These are phyloP conservation scores for Barbarea vulgaris DNA, from an alignment of 345 rosid genomes.

Conservation along the genomic window DNA sequence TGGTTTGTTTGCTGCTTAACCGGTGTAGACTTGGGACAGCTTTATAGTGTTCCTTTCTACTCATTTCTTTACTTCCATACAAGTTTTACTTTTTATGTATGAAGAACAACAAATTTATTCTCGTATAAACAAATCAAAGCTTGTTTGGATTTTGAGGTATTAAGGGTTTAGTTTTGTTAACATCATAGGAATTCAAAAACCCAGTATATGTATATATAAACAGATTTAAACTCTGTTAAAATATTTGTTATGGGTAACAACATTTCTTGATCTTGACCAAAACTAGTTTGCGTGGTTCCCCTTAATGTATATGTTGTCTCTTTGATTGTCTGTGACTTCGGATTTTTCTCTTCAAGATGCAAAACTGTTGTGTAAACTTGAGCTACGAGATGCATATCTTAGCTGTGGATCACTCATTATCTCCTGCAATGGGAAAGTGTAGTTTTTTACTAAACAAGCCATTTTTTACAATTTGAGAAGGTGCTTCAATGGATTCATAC, in stretches of 20 bases:
- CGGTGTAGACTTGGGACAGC: not conserved
- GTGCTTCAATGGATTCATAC: slow-evolving; percentile 25
- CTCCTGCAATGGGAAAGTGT: slow-evolving; percentile 44
- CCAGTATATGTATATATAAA: not conserved
- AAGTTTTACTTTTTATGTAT: too few species aligned
- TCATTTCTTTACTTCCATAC: not conserved
- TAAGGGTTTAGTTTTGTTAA: slow-evolving; percentile 2
- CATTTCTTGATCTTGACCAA: slow-evolving; percentile 12
- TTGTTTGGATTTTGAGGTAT: not conserved
- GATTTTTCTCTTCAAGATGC: not conserved
- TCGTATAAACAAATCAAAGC: not conserved
- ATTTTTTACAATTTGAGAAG: not conserved
- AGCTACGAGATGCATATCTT: slow-evolving; percentile 44
- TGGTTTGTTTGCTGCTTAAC: not conserved
- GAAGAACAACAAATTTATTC: too few species aligned
- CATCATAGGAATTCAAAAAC: slow-evolving; percentile 1
- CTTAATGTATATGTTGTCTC: not conserved
- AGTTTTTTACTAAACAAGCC: slow-evolving; percentile 4
- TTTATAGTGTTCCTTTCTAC: not conserved
- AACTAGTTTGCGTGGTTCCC: not conserved
- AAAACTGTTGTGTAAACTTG: slow-evolving; percentile 15
- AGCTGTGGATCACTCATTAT: slow-evolving; percentile 40
- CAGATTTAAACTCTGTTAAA: not conserved
- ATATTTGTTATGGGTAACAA: not conserved
- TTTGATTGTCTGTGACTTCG: not conserved